These are phyloP conservation scores for Scytalidium lignicola DNA, from an alignment of 2,329 filamentous ascomycete species.

Conservation along the genomic window DNA sequence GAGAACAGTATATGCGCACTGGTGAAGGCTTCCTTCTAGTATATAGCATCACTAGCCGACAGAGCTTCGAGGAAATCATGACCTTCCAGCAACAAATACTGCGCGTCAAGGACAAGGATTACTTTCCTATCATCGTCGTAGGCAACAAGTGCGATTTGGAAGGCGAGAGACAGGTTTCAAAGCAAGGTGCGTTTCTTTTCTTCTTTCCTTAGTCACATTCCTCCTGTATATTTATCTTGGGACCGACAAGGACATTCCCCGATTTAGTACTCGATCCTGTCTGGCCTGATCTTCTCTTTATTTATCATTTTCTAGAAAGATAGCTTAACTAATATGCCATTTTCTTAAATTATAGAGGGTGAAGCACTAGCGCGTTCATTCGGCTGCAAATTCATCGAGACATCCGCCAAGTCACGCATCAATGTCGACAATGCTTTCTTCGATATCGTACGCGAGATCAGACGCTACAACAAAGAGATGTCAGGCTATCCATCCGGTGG, in stretches of 20 bases:
- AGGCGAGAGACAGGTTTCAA: slow-evolving; percentile 81
- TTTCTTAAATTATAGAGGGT: slow-evolving; percentile 62
- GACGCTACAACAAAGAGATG: slow-evolving; percentile 98
- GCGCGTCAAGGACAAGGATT: slow-evolving; percentile 98
- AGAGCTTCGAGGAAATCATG: slow-evolving; percentile 97
- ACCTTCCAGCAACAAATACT: slow-evolving; percentile 99
- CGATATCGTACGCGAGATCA: slow-evolving; percentile 95
- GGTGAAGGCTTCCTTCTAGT: slow-evolving; percentile 97
- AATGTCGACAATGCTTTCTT: slow-evolving; percentile 99
- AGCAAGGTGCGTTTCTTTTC: slow-evolving; percentile 65
- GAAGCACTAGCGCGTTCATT: slow-evolving; percentile 81
- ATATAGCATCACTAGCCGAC: slow-evolving; percentile 95
- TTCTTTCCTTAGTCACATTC: not conserved
- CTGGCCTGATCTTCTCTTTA: not conserved
- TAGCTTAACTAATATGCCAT: not conserved
- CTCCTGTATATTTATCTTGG: no score
- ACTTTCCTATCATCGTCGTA: slow-evolving; percentile 98
- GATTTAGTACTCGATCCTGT: no score
- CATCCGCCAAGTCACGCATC: slow-evolving; percentile 94
- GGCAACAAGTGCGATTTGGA: slow-evolving; percentile 99
- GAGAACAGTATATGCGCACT: slow-evolving; percentile 99
- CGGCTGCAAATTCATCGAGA: slow-evolving; percentile 98
- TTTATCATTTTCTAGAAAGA: not conserved
- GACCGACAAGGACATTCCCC: no score
- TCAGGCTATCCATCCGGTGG: slow-evolving; percentile 75